Conservation (phyloP, 2,329 filamentous ascomycete species). For the Xylaria sp. region DNA sequence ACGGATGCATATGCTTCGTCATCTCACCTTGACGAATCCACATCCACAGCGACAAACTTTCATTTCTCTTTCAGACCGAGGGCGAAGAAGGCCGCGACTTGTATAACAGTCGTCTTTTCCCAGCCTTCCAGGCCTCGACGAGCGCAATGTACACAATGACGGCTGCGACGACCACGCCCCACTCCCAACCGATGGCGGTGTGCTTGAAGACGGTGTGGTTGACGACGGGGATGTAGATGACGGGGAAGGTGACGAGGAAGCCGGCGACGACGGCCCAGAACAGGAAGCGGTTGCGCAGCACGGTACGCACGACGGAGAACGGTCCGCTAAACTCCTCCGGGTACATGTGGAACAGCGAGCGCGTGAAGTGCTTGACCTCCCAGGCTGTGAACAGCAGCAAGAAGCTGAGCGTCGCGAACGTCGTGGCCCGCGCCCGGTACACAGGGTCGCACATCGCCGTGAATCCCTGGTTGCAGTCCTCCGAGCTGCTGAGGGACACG, state of each 20-base stretch:
- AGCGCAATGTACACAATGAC: conserved; percentile 65
- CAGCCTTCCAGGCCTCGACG: conserved; percentile 72
- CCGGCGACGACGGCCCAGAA: conserved; percentile 68
- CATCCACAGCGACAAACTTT: not conserved
- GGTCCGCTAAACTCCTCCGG: conserved; percentile 51
- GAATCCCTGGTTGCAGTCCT: conserved; percentile 62
- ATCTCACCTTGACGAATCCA: conserved; percentile 9
- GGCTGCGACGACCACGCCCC: conserved; percentile 68
- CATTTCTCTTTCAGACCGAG: not conserved
- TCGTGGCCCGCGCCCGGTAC: conserved; percentile 70
- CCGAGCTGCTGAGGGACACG: conserved; percentile 31
- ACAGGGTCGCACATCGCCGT: conserved; percentile 58
- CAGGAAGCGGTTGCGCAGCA: conserved; percentile 72
- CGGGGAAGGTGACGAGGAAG: conserved; percentile 64
- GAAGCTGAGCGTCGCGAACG: conserved; percentile 73
- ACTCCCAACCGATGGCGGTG: conserved; percentile 71
- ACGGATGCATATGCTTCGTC: not conserved
- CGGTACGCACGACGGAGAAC: conserved; percentile 60
- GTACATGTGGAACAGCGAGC: conserved; percentile 72
- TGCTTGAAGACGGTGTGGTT: conserved; percentile 74
- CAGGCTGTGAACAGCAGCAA: conserved; percentile 71
- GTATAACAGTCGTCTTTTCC: conserved; percentile 57
- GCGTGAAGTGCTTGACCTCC: conserved; percentile 75
- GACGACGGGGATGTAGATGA: conserved; percentile 71
- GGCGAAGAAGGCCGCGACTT: not conserved